Base-by-base conservation (phyloP, 257 asterid genomes). In the Solanum virginianum region DNA sequence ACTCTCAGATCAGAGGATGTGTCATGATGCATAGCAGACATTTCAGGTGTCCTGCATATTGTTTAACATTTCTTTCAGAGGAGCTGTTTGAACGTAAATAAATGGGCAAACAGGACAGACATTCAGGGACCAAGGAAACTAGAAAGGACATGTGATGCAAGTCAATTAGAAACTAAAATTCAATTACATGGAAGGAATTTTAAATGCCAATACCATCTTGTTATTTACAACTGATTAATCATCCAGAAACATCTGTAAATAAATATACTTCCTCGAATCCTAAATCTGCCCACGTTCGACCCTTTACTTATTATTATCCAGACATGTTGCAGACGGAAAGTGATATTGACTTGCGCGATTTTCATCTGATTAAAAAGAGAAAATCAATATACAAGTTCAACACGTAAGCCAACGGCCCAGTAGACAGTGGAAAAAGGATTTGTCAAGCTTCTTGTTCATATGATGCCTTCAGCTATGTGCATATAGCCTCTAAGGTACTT, bases 1-100 rank as follows among this genome's bases (percentile, higher is more conserved):
- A 90, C 93, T 83, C 81, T 90, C 86, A 96, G 90, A 90, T 96
- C 98, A 43, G 95, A 51, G 10, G 98, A 88, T 10, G 91, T 86
- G 85, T 96, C 99, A 72, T 93, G 97, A 88, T 96, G 99, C 95
- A 96, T 94, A 24, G 98, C 97, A 14, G 99, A 94, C 96, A 94
- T 92, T 9, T 90, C 97, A 6, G 99, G 98, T 47, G 99, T 94
- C 92, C 98, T 96, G 95, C 86, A 80, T 81, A 85, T 71, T 24
- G 82, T 49, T 74, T 54, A 6, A 81, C 36, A 83, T 60, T 53
- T 45, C 80, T 72, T 14, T 56, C 49, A 53, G 10, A 5, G 32
- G 17, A 18, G 39, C 68, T 22, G 53, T 75, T 36, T 16, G 83
- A n/a, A 53, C 14, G 13, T 18, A 63, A 53, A 66, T 12, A 63